Evolutionary conservation across 257 asterid species (phyloP).

Genomic region (Solanum medicagineum): DNA sequence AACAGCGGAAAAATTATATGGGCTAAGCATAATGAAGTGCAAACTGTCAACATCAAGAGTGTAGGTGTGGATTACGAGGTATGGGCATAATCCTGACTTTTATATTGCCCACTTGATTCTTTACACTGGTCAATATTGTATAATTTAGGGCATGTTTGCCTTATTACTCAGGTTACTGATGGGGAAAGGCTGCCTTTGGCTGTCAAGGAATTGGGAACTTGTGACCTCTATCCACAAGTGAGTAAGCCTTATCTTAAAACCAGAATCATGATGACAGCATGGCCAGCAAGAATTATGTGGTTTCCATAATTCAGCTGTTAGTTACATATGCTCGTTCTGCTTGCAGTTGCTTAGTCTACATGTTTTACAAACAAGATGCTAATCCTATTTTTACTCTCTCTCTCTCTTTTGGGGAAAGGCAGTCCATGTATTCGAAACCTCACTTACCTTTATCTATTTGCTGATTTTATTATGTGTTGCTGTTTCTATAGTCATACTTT

Average conservation of each 20-base stretch:
- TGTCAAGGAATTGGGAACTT: conserved; percentile 90
- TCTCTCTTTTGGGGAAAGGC: not conserved
- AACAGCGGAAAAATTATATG: conserved; percentile 90
- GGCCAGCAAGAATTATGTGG: not conserved
- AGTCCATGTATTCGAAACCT: not conserved
- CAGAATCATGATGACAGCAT: not conserved
- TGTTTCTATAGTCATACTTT: not conserved
- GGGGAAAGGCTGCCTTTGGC: conserved; percentile 97
- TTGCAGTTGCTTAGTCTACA: not conserved
- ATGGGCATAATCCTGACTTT: conserved; percentile 2
- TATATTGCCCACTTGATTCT: not conserved
- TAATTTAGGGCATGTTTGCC: not conserved
- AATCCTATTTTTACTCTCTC: not conserved
- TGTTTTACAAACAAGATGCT: not conserved
- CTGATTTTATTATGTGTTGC: not conserved
- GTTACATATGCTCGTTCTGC: not conserved
- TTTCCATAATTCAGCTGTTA: not conserved
- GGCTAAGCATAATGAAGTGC: conserved; percentile 98
- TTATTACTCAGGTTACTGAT: conserved; percentile 58
- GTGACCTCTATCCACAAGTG: conserved; percentile 99
- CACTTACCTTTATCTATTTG: not conserved
- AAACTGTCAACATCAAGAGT: conserved; percentile 89
- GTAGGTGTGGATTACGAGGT: conserved; percentile 91
- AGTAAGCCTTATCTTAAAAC: conserved; percentile 7
- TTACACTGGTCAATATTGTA: not conserved